These are phyloP conservation scores for Ceratocystiopsis minuta DNA, from an alignment of 2,329 filamentous ascomycete species.

Conservation along the genomic window DNA sequence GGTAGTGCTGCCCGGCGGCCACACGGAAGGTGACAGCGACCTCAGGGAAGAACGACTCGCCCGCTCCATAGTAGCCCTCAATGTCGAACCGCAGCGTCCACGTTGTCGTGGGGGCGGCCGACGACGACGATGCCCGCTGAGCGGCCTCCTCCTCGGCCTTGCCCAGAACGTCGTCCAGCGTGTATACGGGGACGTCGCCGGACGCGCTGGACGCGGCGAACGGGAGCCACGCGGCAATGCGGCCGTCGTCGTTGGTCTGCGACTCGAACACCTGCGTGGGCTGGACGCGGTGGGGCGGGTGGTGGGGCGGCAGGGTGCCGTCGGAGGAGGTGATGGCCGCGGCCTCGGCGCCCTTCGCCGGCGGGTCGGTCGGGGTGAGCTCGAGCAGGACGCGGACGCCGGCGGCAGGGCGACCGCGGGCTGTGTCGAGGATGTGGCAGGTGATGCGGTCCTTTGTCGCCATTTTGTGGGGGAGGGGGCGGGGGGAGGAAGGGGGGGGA, in stretches of 20 bases:
- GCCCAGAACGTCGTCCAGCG: constrained; percentile 36
- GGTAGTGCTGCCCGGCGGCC: constrained; percentile 47
- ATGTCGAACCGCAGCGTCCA: constrained; percentile 62
- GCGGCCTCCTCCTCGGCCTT: constrained; percentile 15
- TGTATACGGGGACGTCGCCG: constrained; percentile 39
- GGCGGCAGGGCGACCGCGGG: constrained; percentile 49
- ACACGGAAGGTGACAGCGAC: constrained; percentile 35
- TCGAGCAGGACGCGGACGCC: constrained; percentile 49
- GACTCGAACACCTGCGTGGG: constrained; percentile 38
- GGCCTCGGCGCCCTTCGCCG: constrained; percentile 11
- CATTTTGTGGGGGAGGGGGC: too few relatives aligned
- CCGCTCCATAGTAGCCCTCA: constrained; percentile 47
- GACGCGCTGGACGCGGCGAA: constrained; percentile 31
- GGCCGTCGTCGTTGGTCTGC: constrained; percentile 59
- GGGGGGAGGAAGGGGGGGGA: neutral
- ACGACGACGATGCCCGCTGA: neutral
- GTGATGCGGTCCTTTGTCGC: constrained; percentile 48
- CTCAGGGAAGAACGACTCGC: constrained; percentile 43
- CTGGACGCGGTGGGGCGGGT: constrained; percentile 16
- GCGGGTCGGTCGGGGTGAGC: constrained; percentile 16
- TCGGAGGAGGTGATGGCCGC: constrained; percentile 16
- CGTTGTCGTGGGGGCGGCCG: constrained; percentile 20
- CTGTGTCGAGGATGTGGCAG: constrained; percentile 74
- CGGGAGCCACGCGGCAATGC: constrained; percentile 51
- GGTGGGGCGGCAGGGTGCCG: constrained; percentile 1